A percentile compares a stretch with the other conserved stretches of the same genome.
Evolutionary conservation across 805 yeast genomes (phyloP).

Genomic region (Barnettozyma populi): DNA sequence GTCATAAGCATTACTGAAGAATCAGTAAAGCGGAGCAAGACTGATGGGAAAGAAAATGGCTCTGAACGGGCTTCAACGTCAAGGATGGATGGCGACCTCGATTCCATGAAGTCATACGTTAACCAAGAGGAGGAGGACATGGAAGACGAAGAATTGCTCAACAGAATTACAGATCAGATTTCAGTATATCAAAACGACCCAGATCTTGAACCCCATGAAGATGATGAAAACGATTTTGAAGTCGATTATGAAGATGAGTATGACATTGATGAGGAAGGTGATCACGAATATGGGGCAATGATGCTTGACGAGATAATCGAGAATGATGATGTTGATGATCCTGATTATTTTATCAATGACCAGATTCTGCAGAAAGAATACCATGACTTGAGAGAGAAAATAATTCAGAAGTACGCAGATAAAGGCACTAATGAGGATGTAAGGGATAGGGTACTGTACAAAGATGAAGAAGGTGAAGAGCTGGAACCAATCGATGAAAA

Average conservation of each 20-base stretch:
- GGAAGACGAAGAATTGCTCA: constrained; percentile 19
- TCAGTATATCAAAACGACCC: constrained; percentile 11
- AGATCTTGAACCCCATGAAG: constrained; percentile 12
- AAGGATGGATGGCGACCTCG: constrained; percentile 7
- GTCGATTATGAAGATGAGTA: constrained; percentile 29
- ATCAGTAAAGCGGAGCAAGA: background rate
- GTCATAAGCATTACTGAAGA: background rate
- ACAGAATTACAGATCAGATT: constrained; percentile 17
- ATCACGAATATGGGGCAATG: constrained; percentile 34
- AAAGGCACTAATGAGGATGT: background rate
- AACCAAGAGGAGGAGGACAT: constrained; percentile 12
- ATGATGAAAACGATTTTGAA: constrained; percentile 31
- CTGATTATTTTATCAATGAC: constrained; percentile 24
- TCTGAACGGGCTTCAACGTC: background rate
- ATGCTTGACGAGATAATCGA: constrained; percentile 40
- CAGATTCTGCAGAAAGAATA: constrained; percentile 27
- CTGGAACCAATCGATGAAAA: constrained; percentile 63
- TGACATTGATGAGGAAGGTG: constrained; percentile 26
- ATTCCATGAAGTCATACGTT: constrained; percentile 14
- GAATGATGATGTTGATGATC: constrained; percentile 28
- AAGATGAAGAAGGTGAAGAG: constrained; percentile 46
- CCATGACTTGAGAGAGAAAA: constrained; percentile 24
- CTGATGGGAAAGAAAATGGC: background rate
- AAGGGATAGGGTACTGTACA: constrained; percentile 8
- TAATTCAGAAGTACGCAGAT: constrained; percentile 25